Evolutionary conservation across 2,329 filamentous ascomycete genomes (phyloP).

Genomic region (Penicillium sp.): DNA sequence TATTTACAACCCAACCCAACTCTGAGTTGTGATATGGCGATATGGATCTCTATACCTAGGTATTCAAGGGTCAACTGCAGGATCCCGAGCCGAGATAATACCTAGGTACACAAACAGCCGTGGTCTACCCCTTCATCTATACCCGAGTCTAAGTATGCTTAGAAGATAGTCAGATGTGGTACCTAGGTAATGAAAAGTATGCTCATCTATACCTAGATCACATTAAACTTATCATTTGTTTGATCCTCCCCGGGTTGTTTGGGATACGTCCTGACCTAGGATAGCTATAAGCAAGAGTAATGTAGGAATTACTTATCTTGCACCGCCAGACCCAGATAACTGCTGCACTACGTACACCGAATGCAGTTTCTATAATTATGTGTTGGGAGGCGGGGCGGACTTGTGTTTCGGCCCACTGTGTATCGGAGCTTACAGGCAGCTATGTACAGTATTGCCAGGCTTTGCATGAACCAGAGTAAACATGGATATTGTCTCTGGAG

Average conservation of each 20-base stretch:
- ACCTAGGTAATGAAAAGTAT: neutral
- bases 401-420: conserved; percentile 4
- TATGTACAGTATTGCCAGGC: neutral
- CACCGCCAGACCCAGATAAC: neutral
- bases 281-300: no score
- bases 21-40: neutral
- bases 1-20: neutral
- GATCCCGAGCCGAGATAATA: neutral
- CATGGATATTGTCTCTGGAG: neutral
- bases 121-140: neutral
- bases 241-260: no score
- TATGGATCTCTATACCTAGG: neutral
- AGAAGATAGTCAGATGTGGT: no score
- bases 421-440: neutral
- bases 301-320: neutral
- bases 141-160: no score
- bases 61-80: neutral
- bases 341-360: neutral
- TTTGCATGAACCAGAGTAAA: neutral
- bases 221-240: no score
- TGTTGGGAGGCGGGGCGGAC: conserved; percentile 3
- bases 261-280: no score
- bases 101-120: neutral
- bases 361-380: conserved; percentile 12
- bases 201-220: neutral